phyloP scores from a whole-genome alignment of 2,329 filamentous ascomycete genomes.

The Neophaeococcomyces mojaviensis region DNA sequence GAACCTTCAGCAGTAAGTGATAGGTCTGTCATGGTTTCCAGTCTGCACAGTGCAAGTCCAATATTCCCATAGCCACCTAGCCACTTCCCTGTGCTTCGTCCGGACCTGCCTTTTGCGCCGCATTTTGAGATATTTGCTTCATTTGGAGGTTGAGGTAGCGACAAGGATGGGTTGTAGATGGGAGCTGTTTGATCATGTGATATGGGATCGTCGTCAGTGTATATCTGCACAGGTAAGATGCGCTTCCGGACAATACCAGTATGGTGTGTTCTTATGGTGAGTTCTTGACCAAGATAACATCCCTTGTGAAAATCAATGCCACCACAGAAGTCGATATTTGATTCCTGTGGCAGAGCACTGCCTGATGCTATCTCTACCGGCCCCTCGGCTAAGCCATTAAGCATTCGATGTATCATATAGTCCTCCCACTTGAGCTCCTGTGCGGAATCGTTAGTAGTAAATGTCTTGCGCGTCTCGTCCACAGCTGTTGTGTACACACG shows the following conservation, averaged over 20 bases:
- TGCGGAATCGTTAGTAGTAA: constrained; percentile 30
- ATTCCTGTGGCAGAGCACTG: constrained; percentile 73
- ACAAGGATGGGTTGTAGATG: constrained; percentile 26
- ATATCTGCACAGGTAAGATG: constrained; percentile 72
- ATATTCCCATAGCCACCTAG: constrained; percentile 73
- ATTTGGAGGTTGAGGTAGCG: constrained; percentile 25
- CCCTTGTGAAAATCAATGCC: constrained; percentile 92
- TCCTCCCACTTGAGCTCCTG: constrained; percentile 45
- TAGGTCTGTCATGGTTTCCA: constrained; percentile 86
- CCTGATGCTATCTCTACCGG: constrained; percentile 67
- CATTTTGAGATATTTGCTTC: constrained; percentile 49
- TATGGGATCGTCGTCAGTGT: constrained; percentile 41
- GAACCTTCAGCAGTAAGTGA: constrained; percentile 60
- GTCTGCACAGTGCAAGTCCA: constrained; percentile 74
- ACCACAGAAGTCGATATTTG: constrained; percentile 76
- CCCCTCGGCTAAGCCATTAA: constrained; percentile 78
- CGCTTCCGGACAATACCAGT: constrained; percentile 89
- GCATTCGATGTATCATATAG: constrained; percentile 70
- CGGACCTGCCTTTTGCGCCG: constrained; percentile 44
- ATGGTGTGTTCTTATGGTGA: constrained; percentile 92
- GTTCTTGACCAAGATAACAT: constrained; percentile 93
- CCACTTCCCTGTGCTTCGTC: constrained; percentile 71
- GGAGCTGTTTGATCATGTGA: constrained; percentile 40
- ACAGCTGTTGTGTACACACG: neutral
- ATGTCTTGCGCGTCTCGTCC: constrained; percentile 6